Evolutionary conservation across 2,329 filamentous ascomycete species (phyloP), one percentile per base, ranked within the genome.

Genomic region (Fusarium albidum): DNA sequence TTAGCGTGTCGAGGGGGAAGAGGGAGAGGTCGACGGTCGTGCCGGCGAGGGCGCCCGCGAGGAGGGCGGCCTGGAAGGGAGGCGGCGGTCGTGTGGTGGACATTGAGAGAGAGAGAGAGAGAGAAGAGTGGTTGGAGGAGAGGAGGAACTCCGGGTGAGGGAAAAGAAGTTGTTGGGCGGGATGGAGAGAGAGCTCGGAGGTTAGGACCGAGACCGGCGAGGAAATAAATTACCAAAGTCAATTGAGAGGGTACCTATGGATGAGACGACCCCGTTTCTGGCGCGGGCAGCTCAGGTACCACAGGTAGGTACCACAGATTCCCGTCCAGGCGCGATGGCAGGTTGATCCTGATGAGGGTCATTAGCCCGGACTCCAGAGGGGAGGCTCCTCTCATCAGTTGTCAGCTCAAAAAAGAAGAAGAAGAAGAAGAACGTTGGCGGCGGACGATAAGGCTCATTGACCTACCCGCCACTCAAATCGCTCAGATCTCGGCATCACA

Each of bases 1-100:
- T 99, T 71, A 99, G 88, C 0, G 95, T 99, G 83, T 99, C 96
- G 81, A 99, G 92, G 1, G 95, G 95, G 80, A 91, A 99, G 71
- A 99, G 91, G 49, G 92, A 92, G 69, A 96, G 88, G 83, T 99
- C 95, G 75, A 98, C 95, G 12, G 93, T 96, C 40, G 95, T 95
- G 71, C 95, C 95, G 64, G 95, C 95, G 63, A 97, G 79, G 69
- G 88, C 95, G 73, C 95, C 95, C 65, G 95, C 92, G 81, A 88
- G 73, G 67, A 88, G 84, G 68, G 85, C 83, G 21, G 82, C 80
- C 47, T 80, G 79, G 78, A 86, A 87, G 67, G 79, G 71, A 31
- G 77, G 76, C 66, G 51, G 51, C n/a, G 32, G 52, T 17, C 32
- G 33, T 32, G 52, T 17, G 32, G 33, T 32, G 39, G 56, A 55